A percentile compares a stretch with the other conserved stretches of the same genome.
These are phyloP conservation scores for Hypoxylon sp. DNA, from an alignment of 2,329 filamentous ascomycete genomes.

Conservation along the genomic window DNA sequence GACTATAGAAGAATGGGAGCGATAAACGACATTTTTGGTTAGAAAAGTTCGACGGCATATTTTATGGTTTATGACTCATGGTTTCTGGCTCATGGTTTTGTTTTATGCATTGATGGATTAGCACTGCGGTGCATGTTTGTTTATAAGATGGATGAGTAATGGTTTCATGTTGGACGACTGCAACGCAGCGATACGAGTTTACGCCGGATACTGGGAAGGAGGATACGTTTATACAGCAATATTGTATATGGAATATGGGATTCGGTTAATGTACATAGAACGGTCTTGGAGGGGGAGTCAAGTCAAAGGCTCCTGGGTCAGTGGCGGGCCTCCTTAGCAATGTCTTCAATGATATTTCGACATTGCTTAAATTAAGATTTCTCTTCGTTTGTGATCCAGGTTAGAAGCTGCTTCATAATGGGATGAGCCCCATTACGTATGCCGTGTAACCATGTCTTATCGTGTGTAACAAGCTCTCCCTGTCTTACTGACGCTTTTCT, in stretches of 20 bases:
- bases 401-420: neutral
- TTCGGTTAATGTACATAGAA: neutral
- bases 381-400: neutral
- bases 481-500: neutral
- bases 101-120: neutral
- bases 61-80: neutral
- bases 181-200: neutral
- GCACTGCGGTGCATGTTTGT: neutral
- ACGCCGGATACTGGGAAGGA: neutral
- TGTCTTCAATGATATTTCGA: slow-evolving; percentile 1
- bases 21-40: neutral
- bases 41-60: neutral
- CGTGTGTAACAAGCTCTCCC: neutral
- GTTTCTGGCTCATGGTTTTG: neutral
- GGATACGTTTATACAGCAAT: neutral
- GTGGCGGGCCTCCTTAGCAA: slow-evolving; percentile 8
- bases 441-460: neutral
- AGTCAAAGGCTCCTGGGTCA: slow-evolving; percentile 3
- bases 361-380: neutral
- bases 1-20: neutral
- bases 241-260: too few relatives aligned
- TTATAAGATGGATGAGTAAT: neutral
- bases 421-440: too few relatives aligned
- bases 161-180: neutral
- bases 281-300: slow-evolving; percentile 6